Evolutionary conservation across 495 filamentous ascomycete species (phyloP).

Genomic region (Astrothelium macrocarpum): DNA sequence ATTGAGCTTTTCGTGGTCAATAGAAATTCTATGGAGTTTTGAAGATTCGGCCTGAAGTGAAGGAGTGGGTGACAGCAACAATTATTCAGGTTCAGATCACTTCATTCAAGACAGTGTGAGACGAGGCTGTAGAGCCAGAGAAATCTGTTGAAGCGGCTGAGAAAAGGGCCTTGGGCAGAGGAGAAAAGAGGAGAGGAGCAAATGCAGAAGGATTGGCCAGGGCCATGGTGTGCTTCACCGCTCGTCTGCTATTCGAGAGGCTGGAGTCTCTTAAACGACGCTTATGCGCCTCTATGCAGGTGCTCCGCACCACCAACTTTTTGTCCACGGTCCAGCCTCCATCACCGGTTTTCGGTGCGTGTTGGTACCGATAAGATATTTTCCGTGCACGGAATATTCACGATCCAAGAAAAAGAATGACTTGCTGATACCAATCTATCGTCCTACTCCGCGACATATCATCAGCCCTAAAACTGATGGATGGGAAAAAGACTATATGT

Average conservation of each 20-base stretch:
- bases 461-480: too few relatives aligned
- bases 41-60: not conserved
- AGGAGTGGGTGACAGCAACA: too few relatives aligned
- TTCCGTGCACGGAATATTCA: too few relatives aligned
- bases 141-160: not conserved
- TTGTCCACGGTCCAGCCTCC: not conserved
- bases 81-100: too few relatives aligned
- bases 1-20: not conserved
- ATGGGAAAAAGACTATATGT: too few relatives aligned
- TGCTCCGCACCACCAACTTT: not conserved
- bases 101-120: too few relatives aligned
- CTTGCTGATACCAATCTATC: too few relatives aligned
- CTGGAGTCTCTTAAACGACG: not conserved
- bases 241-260: conserved; percentile 3
- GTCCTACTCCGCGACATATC: too few relatives aligned
- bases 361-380: too few relatives aligned
- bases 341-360: not conserved
- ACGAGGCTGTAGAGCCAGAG: too few relatives aligned
- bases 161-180: not conserved
- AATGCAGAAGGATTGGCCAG: not conserved
- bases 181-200: not conserved
- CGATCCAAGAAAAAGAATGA: too few relatives aligned
- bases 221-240: not conserved
- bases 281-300: conserved; percentile 2
- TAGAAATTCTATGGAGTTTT: not conserved